Evolutionary conservation across 164 flowering plant genomes (phyloP).

Genomic region (Berberis thunbergii): DNA sequence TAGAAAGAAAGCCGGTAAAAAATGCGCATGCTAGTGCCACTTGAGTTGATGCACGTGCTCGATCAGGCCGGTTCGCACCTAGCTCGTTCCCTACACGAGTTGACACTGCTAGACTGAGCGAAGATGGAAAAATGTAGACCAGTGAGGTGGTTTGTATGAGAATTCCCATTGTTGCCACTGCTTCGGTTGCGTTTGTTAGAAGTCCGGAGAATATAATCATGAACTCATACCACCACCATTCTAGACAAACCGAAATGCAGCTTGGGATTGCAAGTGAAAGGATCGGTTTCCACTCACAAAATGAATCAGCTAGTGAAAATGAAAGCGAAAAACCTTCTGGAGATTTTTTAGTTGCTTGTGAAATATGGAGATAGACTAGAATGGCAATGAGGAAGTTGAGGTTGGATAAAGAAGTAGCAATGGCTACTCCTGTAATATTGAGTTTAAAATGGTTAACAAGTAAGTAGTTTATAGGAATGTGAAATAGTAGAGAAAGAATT

Average conservation of each 20-base stretch:
- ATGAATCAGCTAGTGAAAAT: not conserved
- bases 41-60: slow-evolving; percentile 20
- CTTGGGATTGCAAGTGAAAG: slow-evolving; percentile 29
- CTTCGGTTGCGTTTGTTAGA: slow-evolving; percentile 33
- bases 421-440: slow-evolving; percentile 38
- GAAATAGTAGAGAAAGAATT: slow-evolving; percentile 25
- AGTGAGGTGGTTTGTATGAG: slow-evolving; percentile 43
- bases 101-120: slow-evolving; percentile 32
- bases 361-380: slow-evolving; percentile 19
- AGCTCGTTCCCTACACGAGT: slow-evolving; percentile 34
- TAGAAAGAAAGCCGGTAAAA: slow-evolving; percentile 17
- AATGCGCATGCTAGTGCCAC: slow-evolving; percentile 24
- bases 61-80: slow-evolving; percentile 35
- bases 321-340: slow-evolving; percentile 23
- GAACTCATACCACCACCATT: slow-evolving; percentile 65
- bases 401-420: slow-evolving; percentile 25
- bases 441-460: slow-evolving; percentile 22
- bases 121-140: slow-evolving; percentile 34
- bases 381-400: slow-evolving; percentile 21
- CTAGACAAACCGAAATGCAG: slow-evolving; percentile 35
- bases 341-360: slow-evolving; percentile 12
- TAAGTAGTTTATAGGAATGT: slow-evolving; percentile 34
- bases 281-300: slow-evolving; percentile 28
- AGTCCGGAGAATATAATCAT: slow-evolving; percentile 39
- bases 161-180: slow-evolving; percentile 54